phyloP scores from a whole-genome alignment of 768 basidiomycete species.

The Filobasidium floriforme region DNA sequence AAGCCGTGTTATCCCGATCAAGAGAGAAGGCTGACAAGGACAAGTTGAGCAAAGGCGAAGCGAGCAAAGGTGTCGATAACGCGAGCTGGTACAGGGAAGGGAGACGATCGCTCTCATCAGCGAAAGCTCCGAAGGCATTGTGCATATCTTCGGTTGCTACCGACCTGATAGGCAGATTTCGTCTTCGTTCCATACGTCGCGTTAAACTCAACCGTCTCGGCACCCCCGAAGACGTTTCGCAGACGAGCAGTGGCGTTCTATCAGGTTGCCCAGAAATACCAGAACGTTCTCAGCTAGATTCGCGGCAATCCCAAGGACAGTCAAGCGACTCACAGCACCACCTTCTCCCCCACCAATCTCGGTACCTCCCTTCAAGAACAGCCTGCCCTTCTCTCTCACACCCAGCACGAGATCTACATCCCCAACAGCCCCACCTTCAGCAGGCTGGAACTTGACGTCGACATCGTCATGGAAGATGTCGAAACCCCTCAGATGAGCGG shows the following conservation, averaged over 20 bases:
- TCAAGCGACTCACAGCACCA: slow-evolving; percentile 61
- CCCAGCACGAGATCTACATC: slow-evolving; percentile 40
- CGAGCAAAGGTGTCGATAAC: slow-evolving; percentile 46
- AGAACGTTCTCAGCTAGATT: neutral
- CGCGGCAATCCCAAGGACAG: neutral
- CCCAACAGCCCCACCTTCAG: slow-evolving; percentile 36
- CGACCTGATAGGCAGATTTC: slow-evolving; percentile 67
- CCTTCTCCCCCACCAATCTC: slow-evolving; percentile 92
- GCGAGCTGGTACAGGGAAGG: slow-evolving; percentile 32
- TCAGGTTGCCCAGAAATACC: neutral
- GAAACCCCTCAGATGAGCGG: slow-evolving; percentile 60
- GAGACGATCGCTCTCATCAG: neutral
- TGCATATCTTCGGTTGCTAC: slow-evolving; percentile 41
- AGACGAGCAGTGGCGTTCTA: slow-evolving; percentile 73
- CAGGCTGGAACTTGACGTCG: slow-evolving; percentile 64
- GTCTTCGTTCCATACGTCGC: slow-evolving; percentile 81
- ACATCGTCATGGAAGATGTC: slow-evolving; percentile 73
- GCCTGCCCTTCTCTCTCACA: slow-evolving; percentile 65
- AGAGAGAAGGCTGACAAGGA: slow-evolving; percentile 64
- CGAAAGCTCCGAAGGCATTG: neutral
- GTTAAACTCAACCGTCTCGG: slow-evolving; percentile 76
- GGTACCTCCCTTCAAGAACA: slow-evolving; percentile 72
- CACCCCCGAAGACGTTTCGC: slow-evolving; percentile 83
- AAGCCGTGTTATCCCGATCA: slow-evolving; percentile 72
- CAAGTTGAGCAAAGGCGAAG: slow-evolving; percentile 58